Evolutionary conservation across 768 basidiomycete genomes (phyloP).

Genomic region (Suillus decipiens): DNA sequence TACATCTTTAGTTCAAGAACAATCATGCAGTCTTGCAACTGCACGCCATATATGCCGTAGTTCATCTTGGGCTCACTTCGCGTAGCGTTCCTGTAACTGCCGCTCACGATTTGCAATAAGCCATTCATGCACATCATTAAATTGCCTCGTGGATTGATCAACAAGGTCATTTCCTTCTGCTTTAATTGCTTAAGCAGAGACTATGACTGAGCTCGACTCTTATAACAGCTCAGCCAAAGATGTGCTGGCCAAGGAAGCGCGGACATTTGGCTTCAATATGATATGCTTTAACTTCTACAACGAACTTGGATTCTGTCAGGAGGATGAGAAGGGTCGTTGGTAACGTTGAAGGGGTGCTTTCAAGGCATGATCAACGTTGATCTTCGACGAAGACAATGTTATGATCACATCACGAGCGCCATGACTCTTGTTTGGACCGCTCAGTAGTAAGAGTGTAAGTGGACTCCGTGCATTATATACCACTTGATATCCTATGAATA

Average conservation of each 20-base stretch:
- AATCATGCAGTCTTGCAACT: neutral
- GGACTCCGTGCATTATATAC: neutral
- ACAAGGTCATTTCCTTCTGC: neutral
- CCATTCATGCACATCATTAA: neutral
- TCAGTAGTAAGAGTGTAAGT: neutral
- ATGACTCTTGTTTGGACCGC: neutral
- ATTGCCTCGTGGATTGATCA: neutral
- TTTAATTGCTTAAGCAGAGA: too few relatives aligned
- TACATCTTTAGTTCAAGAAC: neutral
- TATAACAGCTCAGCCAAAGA: too few relatives aligned
- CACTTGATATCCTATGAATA: neutral
- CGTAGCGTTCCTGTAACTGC: neutral
- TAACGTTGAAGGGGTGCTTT: neutral
- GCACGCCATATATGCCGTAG: neutral
- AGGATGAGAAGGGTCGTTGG: neutral
- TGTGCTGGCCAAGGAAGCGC: neutral
- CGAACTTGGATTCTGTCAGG: too few relatives aligned
- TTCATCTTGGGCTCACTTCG: neutral
- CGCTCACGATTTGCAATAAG: neutral
- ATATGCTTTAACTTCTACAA: neutral
- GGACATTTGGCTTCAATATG: neutral
- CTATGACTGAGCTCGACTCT: neutral
- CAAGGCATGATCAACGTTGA: neutral
- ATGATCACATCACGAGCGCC: neutral
- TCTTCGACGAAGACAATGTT: neutral